Percentiles rank a stretch among this genome's conserved stretches.
phyloP scores from a whole-genome alignment of 495 filamentous ascomycete genomes.

The Neurospora pannonica region DNA sequence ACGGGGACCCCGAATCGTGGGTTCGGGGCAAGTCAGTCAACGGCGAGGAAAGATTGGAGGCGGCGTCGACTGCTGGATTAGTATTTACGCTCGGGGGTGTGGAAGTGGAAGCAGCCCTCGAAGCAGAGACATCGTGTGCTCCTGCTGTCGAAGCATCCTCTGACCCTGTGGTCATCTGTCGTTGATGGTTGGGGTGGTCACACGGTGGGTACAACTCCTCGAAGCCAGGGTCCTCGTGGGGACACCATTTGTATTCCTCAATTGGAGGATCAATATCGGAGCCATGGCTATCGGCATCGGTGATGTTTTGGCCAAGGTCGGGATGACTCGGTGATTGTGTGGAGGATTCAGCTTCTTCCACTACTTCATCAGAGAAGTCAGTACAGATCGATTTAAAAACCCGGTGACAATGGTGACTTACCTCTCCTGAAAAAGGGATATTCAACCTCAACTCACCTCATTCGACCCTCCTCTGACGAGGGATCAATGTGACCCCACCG shows the following conservation, averaged over 20 bases:
- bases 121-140: not conserved
- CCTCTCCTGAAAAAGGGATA: not conserved
- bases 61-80: no score
- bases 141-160: not conserved
- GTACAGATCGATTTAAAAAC: not conserved
- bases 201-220: not conserved
- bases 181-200: not conserved
- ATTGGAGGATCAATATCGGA: not conserved
- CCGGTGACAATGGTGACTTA: not conserved
- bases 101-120: no score
- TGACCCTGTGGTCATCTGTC: not conserved
- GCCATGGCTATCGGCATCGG: not conserved
- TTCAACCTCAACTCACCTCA: not conserved
- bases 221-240: not conserved
- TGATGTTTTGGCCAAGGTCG: not conserved
- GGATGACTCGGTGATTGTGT: not conserved
- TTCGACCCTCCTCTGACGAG: not conserved
- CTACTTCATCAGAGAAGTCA: not conserved
- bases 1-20: no score
- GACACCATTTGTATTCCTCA: not conserved
- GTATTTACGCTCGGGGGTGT: no score
- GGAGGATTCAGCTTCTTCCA: not conserved
- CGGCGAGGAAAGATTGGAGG: no score
- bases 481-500: not conserved
- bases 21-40: no score